A percentile compares a stretch with the other conserved stretches of the same genome.
Conservation (phyloP, 192 early-diverging fungal species). For the Gamsiella multidivaricata region DNA sequence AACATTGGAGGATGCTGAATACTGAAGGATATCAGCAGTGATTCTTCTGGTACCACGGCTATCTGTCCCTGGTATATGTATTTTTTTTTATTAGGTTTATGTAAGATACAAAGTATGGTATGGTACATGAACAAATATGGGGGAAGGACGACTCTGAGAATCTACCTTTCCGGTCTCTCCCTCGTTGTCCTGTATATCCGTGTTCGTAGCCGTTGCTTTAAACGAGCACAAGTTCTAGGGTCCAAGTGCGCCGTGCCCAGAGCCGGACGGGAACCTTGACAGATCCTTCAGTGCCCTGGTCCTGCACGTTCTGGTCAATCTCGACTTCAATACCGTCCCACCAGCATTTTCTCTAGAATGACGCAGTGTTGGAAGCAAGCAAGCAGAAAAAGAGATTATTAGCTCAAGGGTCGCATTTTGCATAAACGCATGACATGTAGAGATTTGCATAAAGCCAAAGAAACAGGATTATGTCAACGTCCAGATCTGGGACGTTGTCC, state of each 20-base stretch:
- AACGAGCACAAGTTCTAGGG: constrained; percentile 78
- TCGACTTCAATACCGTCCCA: constrained; percentile 81
- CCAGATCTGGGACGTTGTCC: no score
- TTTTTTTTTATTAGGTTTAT: no score
- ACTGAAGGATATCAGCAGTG: no score
- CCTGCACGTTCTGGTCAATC: constrained; percentile 36
- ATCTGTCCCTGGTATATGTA: no score
- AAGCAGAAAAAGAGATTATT: background rate
- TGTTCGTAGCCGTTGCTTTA: no score
- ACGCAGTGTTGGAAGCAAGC: background rate
- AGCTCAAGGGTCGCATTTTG: background rate
- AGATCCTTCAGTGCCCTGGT: constrained; percentile 6
- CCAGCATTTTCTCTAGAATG: constrained; percentile 77
- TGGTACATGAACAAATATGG: background rate
- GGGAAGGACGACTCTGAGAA: background rate
- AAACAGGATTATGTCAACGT: no score
- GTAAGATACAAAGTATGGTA: no score
- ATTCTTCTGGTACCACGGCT: no score
- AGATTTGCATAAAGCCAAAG: no score
- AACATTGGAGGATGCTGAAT: no score
- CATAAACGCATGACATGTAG: background rate
- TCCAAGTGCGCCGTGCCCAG: constrained; percentile 85
- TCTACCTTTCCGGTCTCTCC: background rate
- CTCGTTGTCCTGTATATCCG: no score
- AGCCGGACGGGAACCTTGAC: constrained; percentile 67